Evolutionary conservation across 108 stramenopile genomes (phyloP).

Genomic region (Licmophora abbreviata): DNA sequence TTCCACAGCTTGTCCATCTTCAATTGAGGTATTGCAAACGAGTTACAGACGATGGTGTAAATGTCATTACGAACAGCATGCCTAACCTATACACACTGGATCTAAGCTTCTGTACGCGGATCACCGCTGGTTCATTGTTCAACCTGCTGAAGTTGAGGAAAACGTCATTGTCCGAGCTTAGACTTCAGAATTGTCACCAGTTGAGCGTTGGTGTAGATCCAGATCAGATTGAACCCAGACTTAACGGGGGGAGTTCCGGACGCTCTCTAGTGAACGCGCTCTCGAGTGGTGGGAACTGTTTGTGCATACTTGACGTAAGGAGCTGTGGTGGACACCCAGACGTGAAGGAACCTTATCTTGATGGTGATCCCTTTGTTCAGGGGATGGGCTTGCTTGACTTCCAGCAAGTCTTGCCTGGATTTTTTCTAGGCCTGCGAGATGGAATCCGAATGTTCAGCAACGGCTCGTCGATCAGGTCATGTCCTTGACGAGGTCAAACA

Average conservation of each 20-base stretch:
- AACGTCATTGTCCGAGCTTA: constrained; percentile 36
- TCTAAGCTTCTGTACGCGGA: constrained; percentile 49
- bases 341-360: constrained; percentile 8
- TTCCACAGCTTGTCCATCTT: constrained; percentile 30
- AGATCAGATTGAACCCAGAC: background rate
- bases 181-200: constrained; percentile 28
- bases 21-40: constrained; percentile 41
- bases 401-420: constrained; percentile 26
- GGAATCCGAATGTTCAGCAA: constrained; percentile 3
- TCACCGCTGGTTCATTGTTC: constrained; percentile 25
- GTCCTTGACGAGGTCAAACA: too few relatives aligned
- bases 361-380: constrained; percentile 23
- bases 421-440: constrained; percentile 16
- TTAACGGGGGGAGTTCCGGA: constrained; percentile 16
- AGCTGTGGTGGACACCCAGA: constrained; percentile 19
- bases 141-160: constrained; percentile 20
- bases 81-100: constrained; percentile 47
- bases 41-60: constrained; percentile 36
- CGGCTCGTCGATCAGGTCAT: background rate
- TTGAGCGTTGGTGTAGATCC: constrained; percentile 6
- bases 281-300: constrained; percentile 12
- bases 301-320: constrained; percentile 34
- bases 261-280: constrained; percentile 26
- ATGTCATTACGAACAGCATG: constrained; percentile 28
- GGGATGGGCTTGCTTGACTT: constrained; percentile 32